These are phyloP conservation scores for Penicillium pulvis DNA, from an alignment of 495 filamentous ascomycete genomes.

Conservation along the genomic window DNA sequence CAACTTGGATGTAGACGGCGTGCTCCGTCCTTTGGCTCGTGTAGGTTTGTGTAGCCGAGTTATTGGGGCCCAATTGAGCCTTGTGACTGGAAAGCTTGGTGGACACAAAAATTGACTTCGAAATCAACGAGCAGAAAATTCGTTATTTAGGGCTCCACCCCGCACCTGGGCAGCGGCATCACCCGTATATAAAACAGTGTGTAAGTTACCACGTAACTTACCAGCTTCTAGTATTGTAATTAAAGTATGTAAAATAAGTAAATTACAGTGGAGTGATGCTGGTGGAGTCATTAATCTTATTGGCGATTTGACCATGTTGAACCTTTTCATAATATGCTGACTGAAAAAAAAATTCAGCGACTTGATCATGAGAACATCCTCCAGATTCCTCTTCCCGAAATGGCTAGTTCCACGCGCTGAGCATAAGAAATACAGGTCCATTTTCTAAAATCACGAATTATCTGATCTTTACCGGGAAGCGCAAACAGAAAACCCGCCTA, in stretches of 20 bases:
- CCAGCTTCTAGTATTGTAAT: not conserved
- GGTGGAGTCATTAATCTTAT: conserved; percentile 1
- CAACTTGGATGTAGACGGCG: not conserved
- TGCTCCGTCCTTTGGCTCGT: not conserved
- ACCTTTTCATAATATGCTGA: too few relatives aligned
- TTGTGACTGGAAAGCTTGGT: not conserved
- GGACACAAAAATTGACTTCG: not conserved
- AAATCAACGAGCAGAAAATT: not conserved
- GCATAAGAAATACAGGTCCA: not conserved
- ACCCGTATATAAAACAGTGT: not conserved
- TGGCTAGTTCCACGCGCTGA: not conserved
- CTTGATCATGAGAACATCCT: not conserved
- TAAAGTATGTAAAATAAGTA: not conserved
- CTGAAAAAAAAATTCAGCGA: not conserved
- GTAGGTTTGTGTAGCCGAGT: not conserved
- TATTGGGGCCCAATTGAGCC: not conserved
- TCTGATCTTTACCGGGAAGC: conserved; percentile 1
- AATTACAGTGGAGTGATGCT: not conserved
- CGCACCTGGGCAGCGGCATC: not conserved
- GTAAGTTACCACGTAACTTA: not conserved
- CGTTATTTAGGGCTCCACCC: not conserved
- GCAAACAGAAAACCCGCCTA: not conserved
- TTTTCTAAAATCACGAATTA: not conserved
- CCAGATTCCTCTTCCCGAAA: not conserved
- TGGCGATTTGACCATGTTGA: too few relatives aligned